A percentile compares a stretch with the other conserved stretches of the same genome.
Conservation (phyloP, 75 land plant species). For the Picea sitchensis region DNA sequence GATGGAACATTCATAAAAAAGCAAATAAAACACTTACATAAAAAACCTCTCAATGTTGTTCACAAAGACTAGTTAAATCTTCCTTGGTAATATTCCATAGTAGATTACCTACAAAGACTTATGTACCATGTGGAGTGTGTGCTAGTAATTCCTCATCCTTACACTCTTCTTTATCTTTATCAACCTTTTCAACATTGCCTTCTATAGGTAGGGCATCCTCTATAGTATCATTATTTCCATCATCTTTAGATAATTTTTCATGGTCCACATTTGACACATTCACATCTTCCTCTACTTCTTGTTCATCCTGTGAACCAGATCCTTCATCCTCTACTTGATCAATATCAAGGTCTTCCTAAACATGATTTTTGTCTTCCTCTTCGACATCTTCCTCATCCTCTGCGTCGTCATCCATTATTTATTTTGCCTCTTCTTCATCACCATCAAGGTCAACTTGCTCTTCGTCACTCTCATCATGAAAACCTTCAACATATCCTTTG, state of each 20-base stretch:
- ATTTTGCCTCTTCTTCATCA: constrained; percentile 9
- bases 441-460: constrained; percentile 17
- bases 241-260: constrained; percentile 12
- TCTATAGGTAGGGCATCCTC: not conserved
- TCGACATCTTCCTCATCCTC: constrained; percentile 76
- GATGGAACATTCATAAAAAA: not conserved
- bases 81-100: constrained; percentile 74
- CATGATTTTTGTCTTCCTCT: constrained; percentile 72
- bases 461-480: constrained; percentile 9
- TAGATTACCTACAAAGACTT: constrained; percentile 86
- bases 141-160: constrained; percentile 60
- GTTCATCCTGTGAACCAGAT: constrained; percentile 23
- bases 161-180: constrained; percentile 33
- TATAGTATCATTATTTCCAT: constrained; percentile 2
- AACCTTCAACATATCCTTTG: constrained; percentile 4
- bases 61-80: constrained; percentile 67
- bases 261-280: constrained; percentile 8
- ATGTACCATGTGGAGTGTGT: constrained; percentile 95
- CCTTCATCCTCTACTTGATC: constrained; percentile 44
- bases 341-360: constrained; percentile 50
- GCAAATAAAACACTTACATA: constrained; percentile 42
- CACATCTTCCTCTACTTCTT: constrained; percentile 22
- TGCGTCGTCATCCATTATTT: constrained; percentile 8
- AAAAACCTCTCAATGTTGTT: constrained; percentile 69
- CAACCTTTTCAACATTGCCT: constrained; percentile 8